Evolutionary conservation across 2,329 filamentous ascomycete species (phyloP).

Genomic region (Colletotrichum lupini): DNA sequence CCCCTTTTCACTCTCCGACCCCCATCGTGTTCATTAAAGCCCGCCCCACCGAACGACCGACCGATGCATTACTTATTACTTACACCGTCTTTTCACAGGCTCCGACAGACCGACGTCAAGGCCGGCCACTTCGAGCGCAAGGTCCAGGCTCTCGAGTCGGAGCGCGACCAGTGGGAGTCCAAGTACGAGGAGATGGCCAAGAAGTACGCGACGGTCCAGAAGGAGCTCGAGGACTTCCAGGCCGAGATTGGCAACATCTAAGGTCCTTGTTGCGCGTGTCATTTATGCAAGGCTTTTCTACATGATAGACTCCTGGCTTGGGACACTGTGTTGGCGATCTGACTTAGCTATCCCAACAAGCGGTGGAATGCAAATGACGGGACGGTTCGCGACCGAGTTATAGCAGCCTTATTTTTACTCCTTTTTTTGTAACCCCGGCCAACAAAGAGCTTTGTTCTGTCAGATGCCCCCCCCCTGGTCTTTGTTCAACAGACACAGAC

Average conservation of each 20-base stretch:
- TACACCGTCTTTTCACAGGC: conserved; percentile 64
- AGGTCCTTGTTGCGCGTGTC: conserved; percentile 42
- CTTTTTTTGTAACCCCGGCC: conserved; percentile 31
- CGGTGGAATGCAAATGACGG: conserved; percentile 30
- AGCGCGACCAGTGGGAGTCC: conserved; percentile 93
- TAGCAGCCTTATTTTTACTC: conserved; percentile 33
- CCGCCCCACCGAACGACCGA: conserved; percentile 19
- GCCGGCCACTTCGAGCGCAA: conserved; percentile 99
- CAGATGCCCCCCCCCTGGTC: conserved; percentile 2
- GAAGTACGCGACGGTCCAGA: conserved; percentile 86
- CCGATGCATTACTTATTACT: conserved; percentile 30
- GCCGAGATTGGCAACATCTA: conserved; percentile 94
- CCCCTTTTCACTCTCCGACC: conserved; percentile 5
- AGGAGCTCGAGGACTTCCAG: conserved; percentile 92
- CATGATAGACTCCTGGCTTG: conserved; percentile 30
- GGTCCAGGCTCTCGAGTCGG: conserved; percentile 93
- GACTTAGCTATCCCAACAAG: conserved; percentile 27
- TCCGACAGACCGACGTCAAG: conserved; percentile 99
- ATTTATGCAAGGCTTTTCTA: conserved; percentile 20
- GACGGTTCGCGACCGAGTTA: conserved; percentile 27
- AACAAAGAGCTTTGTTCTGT: conserved; percentile 31
- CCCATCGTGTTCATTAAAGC: conserved; percentile 27
- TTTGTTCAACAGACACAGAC: conserved; percentile 2
- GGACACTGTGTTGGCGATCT: conserved; percentile 29
- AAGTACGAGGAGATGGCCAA: conserved; percentile 98